These are phyloP conservation scores for Magnaporthales sp. DNA, from an alignment of 2,329 filamentous ascomycete species.

Conservation along the genomic window DNA sequence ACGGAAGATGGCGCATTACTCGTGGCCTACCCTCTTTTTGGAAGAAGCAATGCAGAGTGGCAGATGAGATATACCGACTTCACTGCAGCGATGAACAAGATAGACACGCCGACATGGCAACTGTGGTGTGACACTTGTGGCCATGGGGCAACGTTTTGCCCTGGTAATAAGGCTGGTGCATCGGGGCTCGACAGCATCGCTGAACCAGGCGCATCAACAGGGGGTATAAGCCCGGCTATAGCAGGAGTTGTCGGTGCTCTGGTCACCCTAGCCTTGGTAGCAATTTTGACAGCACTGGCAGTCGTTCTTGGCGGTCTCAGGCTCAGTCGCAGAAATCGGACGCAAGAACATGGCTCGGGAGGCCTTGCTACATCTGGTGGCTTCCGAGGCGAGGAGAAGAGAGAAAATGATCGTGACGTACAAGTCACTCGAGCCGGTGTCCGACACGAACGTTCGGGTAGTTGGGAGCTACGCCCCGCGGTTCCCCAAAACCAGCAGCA, in stretches of 20 bases:
- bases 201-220: not conserved
- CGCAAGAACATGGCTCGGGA: not conserved
- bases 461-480: constrained; percentile 35
- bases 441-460: constrained; percentile 36
- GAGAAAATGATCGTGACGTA: constrained; percentile 33
- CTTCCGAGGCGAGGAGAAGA: constrained; percentile 37
- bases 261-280: constrained; percentile 25
- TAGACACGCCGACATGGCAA: constrained; percentile 23
- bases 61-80: constrained; percentile 31
- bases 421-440: constrained; percentile 27
- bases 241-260: constrained; percentile 38
- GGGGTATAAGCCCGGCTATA: constrained; percentile 24
- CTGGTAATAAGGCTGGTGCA: constrained; percentile 8
- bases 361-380: constrained; percentile 19
- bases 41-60: constrained; percentile 20
- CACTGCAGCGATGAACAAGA: constrained; percentile 21
- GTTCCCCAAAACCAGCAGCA: not conserved
- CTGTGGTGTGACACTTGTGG: constrained; percentile 38
- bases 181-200: not conserved
- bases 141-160: constrained; percentile 29
- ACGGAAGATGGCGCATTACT: constrained; percentile 27
- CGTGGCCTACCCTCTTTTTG: constrained; percentile 31
- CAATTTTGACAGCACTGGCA: constrained; percentile 13
- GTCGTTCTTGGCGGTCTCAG: constrained; percentile 16
- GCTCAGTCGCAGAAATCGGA: constrained; percentile 23